These are phyloP conservation scores for Pseudogymnoascus sp. DNA, from an alignment of 2,329 filamentous ascomycete species.

Conservation along the genomic window DNA sequence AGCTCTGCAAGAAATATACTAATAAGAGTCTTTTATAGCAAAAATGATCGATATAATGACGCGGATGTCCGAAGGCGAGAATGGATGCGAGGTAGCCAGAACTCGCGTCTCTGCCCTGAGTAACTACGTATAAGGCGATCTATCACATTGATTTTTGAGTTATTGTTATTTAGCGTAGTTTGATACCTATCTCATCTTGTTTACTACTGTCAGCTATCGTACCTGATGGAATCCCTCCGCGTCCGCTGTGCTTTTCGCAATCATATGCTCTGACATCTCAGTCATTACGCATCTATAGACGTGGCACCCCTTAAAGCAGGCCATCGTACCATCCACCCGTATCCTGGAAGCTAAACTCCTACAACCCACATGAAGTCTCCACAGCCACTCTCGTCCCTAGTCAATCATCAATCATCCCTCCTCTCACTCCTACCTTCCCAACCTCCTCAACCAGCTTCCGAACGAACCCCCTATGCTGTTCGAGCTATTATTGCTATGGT, in stretches of 20 bases:
- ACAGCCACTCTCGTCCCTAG: not conserved
- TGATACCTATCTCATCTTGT: conserved; percentile 9
- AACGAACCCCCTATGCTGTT: not conserved
- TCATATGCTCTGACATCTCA: not conserved
- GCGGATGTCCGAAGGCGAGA: conserved; percentile 45
- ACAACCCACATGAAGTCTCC: not conserved
- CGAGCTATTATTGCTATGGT: not conserved
- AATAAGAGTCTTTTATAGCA: conserved; percentile 30
- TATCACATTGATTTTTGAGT: not conserved
- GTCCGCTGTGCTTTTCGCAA: not conserved
- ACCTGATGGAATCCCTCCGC: not conserved
- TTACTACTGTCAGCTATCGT: not conserved
- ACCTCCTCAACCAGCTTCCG: conserved; percentile 6
- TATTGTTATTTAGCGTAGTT: conserved; percentile 13
- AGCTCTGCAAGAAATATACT: not conserved
- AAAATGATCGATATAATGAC: conserved; percentile 59
- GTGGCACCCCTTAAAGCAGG: not conserved
- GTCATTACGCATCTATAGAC: not conserved
- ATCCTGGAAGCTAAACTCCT: not conserved
- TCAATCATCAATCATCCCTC: not conserved
- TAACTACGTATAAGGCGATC: conserved; percentile 31
- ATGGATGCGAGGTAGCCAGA: conserved; percentile 50
- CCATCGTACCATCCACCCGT: not conserved
- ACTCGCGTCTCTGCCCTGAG: conserved; percentile 52
- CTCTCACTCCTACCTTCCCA: not conserved